Conservation (phyloP, 257 asterid genomes). For the Gardenia jasminoides region DNA sequence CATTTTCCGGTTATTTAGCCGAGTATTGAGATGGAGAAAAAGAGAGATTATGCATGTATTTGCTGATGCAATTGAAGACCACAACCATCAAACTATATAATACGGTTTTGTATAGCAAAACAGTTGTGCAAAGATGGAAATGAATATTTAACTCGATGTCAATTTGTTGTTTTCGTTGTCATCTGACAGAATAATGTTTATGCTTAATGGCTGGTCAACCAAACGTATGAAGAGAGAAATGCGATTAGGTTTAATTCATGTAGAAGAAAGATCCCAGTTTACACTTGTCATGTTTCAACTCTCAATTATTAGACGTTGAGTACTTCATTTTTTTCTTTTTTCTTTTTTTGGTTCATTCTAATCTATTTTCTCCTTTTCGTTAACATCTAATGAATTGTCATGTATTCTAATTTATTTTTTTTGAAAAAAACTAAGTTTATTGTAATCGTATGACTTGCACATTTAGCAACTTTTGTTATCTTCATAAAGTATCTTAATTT, state of each 20-base stretch:
- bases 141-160: neutral
- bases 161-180: neutral
- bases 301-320: no score
- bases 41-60: slow-evolving; percentile 6
- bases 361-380: no score
- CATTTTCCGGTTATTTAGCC: slow-evolving; percentile 16
- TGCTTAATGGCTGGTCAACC: neutral
- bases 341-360: no score
- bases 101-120: neutral
- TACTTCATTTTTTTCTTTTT: no score
- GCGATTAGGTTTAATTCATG: neutral
- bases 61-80: neutral
- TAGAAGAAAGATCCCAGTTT: no score
- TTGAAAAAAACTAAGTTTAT: neutral
- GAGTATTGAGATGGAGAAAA: neutral
- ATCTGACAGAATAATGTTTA: neutral
- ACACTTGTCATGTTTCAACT: neutral
- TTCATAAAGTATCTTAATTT: no score
- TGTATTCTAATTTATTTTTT: neutral
- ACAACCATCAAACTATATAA: slow-evolving; percentile 1
- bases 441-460: no score
- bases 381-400: no score
- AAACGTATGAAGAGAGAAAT: neutral
- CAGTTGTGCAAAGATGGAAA: neutral
- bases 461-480: no score